Base-by-base conservation (phyloP, 441 rosid species). In the Aquilaria agallochum region DNA sequence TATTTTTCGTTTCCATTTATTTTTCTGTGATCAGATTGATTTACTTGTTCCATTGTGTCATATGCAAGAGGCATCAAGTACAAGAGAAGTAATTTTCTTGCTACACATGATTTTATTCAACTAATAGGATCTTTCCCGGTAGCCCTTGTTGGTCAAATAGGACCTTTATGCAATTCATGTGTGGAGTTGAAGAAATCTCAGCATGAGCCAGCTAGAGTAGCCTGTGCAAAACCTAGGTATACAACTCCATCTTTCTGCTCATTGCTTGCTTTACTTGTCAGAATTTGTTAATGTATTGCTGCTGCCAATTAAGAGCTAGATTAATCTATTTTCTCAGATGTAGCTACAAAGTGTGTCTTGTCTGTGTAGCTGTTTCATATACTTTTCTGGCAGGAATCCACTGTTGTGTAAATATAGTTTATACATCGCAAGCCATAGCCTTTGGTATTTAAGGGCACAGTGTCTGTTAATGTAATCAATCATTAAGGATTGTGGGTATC, bases 131-230 rank as follows among this genome's bases (percentile, higher is more conserved):
- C 81, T 59, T 82, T 80, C 68, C 89, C 91, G 47, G 55, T 86
- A 30, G 71, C 77, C 20, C 75, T 67, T 75, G 84, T 91, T 74
- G 96, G 94, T 66, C 86, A 73, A 75, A 68, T 82, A 58, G 96
- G 97, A 58, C 86, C 90, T 68, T 76, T 88, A 57, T 92, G 98
- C 84, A 78, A 73, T 74, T 66, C 86, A 51, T 92, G 99, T 62
- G 78, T 71, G 55, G 87, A 81, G 63, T 67, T 76, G 51, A 86
- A 78, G 72, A 82, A 75, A 66, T 73, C 76, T 53, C 79, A 75
- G 64, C 63, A 71, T 51, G 74, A 59, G 73, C 54, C 68, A 49
- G 71, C 64, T 69, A 61, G 66, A 71, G 65, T 74, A 68, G 66
- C 72, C 56, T 65, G 68, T 67, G 53, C 60, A 57, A 76, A 53